phyloP scores from a whole-genome alignment of 1,139 yeast genomes.

The Suhomyces guaymorum region DNA sequence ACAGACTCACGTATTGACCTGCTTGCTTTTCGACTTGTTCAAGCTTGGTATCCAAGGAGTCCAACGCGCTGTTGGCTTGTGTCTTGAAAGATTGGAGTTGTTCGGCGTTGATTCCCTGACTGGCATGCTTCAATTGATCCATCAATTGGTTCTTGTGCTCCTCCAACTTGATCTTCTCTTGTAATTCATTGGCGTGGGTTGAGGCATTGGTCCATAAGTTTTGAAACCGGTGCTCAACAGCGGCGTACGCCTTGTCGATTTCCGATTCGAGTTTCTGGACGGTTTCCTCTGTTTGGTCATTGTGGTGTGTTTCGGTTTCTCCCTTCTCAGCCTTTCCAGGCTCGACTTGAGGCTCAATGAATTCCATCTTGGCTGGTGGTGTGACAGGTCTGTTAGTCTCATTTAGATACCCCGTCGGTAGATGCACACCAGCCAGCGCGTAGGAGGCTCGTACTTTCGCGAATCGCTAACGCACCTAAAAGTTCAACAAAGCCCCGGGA shows the following conservation, averaged over 20 bases:
- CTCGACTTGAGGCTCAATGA: slow-evolving; percentile 31
- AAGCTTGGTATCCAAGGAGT: slow-evolving; percentile 64
- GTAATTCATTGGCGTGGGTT: slow-evolving; percentile 32
- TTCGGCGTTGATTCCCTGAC: slow-evolving; percentile 21
- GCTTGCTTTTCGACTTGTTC: slow-evolving; percentile 69
- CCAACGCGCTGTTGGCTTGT: slow-evolving; percentile 61
- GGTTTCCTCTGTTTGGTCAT: slow-evolving; percentile 43
- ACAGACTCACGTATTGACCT: slow-evolving; percentile 54
- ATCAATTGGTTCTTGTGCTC: slow-evolving; percentile 41
- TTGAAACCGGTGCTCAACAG: slow-evolving; percentile 45
- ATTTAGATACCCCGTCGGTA: neutral
- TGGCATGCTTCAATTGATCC: slow-evolving; percentile 35
- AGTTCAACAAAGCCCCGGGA: too few species aligned
- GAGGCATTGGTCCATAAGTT: slow-evolving; percentile 40
- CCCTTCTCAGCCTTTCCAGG: slow-evolving; percentile 20
- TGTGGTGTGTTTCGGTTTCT: slow-evolving; percentile 1
- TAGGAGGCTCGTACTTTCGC: too few species aligned
- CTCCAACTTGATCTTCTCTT: slow-evolving; percentile 42
- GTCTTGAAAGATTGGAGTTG: slow-evolving; percentile 31
- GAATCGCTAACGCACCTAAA: neutral
- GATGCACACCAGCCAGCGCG: neutral
- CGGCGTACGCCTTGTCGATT: slow-evolving; percentile 53
- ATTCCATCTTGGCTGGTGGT: slow-evolving; percentile 30
- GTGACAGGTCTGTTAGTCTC: neutral
- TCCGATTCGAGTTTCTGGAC: slow-evolving; percentile 53